Base-by-base conservation (phyloP, 2,329 filamentous ascomycete species). In the Diaporthe vaccinii region DNA sequence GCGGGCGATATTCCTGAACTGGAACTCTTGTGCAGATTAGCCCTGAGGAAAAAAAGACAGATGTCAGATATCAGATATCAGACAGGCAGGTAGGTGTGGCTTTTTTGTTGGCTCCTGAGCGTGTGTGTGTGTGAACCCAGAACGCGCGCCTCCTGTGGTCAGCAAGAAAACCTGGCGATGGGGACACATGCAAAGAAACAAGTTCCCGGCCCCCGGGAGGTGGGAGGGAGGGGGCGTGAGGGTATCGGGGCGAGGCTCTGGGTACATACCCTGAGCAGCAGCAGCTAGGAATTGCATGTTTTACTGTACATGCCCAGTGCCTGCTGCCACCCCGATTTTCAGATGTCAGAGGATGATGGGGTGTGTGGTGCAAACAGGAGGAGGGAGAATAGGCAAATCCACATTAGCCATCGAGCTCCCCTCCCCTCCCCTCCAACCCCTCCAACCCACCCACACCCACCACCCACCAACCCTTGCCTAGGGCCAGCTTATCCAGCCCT, bases 301-400 rank as follows among this genome's bases (percentile, higher is more conserved):
- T 31, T 20, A n/a, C n/a, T n/a, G n/a, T n/a, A 53, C 31, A 39
- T 69, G 44, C 20, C 17, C 31, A 31, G 34, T n/a, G 41, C 15
- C 10, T 31, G 25, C n/a, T 71, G 20, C 22, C 10, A 17, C 39
- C 57, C 46, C 70, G 46, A 65, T 73, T 61, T 74, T 74, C 73
- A 74, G 57, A 57, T 74, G 73, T 65, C 73, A 72, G 59, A 68
- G 62, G 22, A 68, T 68, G 34, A 49, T 49, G 44, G 20, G 36
- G 34, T 34, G 34, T 34, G 34, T 34, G 31, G 4, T 10, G 31
- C 22, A 9, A 12, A 4, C 2, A 25, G 34, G 10, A 28, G n/a
- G n/a, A 28, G 44, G 44, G 65, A 28, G 15, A 71, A 36, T 28
- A 62, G 58, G 25, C 70, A 58, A 58, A 51, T 62, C 69, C 69